Base-by-base conservation (phyloP, 208 protist genomes). In the Trypanosoma grayi region DNA sequence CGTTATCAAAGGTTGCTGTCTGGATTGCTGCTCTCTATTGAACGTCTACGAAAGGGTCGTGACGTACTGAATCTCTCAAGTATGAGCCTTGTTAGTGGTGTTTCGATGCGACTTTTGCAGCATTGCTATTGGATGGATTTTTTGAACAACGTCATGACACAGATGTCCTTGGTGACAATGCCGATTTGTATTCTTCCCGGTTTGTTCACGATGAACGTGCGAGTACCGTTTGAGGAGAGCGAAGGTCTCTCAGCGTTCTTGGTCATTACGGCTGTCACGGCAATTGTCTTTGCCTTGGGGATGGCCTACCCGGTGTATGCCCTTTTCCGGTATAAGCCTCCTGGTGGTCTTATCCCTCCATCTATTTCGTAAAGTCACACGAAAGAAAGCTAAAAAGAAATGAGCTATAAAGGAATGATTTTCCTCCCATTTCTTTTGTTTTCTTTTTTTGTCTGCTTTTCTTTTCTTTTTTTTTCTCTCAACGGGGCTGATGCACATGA, bases 101-200 rank as follows among this genome's bases (percentile, higher is more conserved):
- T 94, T 40, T 75, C 73, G 0, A 82, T 86, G 44, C 83, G 87
- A 4, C 73, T 94, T n/a, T 34, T 87, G 4, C 62, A 83, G 40
- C 87, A 87, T 59, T 94, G 87, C 63, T 75, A 94, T 64, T 81
- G 74, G 39, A 88, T 94, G 83, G 87, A 94, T 47, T 94, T 87
- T 45, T 47, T 94, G 40, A 94, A 85, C 59, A 66, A 83, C 64
- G 75, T 94, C 33, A 77, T 91, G 67, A 73, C 81, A 14, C 73
- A 84, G 56, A 90, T 94, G 39, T 36, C 83, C 2, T 70, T 94
- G 1, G 66, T 94, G 1, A 72, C 87, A 51, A 91, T 94, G 77
- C 87, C 87, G 1, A 75, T 91, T 24, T 68, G 65, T 22, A 73
- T 94, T 39, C 75, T 94, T 39, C 87, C 87, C 0, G 79, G 75